These are phyloP conservation scores for Dioscorea cayenensis DNA, from an alignment of 116 monocot genomes.

Conservation along the genomic window DNA sequence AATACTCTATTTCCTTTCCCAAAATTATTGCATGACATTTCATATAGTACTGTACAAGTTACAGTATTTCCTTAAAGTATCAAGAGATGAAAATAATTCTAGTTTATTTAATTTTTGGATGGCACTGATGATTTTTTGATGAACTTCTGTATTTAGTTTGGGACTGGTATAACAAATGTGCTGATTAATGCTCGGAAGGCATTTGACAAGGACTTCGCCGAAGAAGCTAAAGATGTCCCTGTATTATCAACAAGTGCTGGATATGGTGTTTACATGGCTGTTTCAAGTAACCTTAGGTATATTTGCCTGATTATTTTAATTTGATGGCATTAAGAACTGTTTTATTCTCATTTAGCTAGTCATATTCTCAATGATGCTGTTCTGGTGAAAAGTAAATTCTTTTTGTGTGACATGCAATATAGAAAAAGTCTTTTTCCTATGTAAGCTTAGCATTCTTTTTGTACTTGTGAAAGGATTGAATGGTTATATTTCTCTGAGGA, in stretches of 20 bases:
- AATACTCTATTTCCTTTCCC: no score
- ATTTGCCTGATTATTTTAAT: neutral
- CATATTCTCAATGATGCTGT: no score
- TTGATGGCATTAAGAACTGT: neutral
- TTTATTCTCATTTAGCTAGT: no score
- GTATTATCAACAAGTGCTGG: constrained; percentile 81
- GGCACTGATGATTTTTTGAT: constrained; percentile 3
- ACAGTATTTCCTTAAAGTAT: no score
- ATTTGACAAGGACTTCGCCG: constrained; percentile 52
- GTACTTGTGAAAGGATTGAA: no score
- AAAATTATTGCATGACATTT: no score
- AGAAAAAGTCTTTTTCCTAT: no score
- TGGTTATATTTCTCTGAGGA: no score
- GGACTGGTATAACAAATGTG: constrained; percentile 71
- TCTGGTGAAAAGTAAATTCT: no score
- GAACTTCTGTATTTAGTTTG: constrained; percentile 35
- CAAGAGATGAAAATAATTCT: neutral
- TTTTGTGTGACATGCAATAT: no score
- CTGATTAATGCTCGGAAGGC: constrained; percentile 61
- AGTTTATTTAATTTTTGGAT: neutral
- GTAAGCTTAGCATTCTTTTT: no score
- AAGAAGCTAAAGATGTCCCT: constrained; percentile 71
- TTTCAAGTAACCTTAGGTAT: constrained; percentile 96
- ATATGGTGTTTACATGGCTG: constrained; percentile 94
- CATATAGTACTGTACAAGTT: no score